Evolutionary conservation across 768 basidiomycete species (phyloP).

Genomic region (Calocybe indica): DNA sequence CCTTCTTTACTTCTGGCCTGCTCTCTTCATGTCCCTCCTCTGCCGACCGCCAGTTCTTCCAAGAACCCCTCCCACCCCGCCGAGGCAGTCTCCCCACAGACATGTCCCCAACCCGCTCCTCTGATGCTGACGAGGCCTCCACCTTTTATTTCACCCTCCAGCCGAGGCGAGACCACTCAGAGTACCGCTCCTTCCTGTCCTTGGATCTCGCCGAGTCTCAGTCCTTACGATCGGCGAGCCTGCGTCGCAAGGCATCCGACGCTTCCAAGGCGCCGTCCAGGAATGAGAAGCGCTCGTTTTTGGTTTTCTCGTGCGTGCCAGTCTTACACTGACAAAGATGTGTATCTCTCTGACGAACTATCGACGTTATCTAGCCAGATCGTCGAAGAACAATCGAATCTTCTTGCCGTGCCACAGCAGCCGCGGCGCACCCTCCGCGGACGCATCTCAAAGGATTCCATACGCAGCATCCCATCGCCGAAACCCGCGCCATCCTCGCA

Average conservation of each 20-base stretch:
- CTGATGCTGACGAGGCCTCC: constrained; percentile 22
- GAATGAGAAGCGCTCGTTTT: constrained; percentile 5
- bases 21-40: constrained; percentile 25
- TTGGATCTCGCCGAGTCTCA: constrained; percentile 59
- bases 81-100: constrained; percentile 33
- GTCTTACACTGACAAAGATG: not conserved
- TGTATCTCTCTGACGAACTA: constrained; percentile 3
- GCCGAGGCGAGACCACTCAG: constrained; percentile 29
- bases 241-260: constrained; percentile 22
- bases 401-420: constrained; percentile 10
- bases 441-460: constrained; percentile 29
- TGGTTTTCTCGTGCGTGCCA: constrained; percentile 17
- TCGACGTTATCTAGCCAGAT: constrained; percentile 16
- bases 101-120: constrained; percentile 8
- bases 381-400: constrained; percentile 9
- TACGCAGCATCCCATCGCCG: constrained; percentile 50
- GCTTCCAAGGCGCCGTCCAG: constrained; percentile 10
- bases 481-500: constrained; percentile 53
- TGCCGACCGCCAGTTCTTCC: constrained; percentile 7
- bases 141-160: constrained; percentile 45
- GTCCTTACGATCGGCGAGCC: constrained; percentile 32
- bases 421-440: constrained; percentile 12
- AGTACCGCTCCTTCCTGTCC: constrained; percentile 58
- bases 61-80: constrained; percentile 15
- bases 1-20: constrained; percentile 62